Evolutionary conservation across 2,329 filamentous ascomycete genomes (phyloP).

Genomic region (Beauveria medogensis): DNA sequence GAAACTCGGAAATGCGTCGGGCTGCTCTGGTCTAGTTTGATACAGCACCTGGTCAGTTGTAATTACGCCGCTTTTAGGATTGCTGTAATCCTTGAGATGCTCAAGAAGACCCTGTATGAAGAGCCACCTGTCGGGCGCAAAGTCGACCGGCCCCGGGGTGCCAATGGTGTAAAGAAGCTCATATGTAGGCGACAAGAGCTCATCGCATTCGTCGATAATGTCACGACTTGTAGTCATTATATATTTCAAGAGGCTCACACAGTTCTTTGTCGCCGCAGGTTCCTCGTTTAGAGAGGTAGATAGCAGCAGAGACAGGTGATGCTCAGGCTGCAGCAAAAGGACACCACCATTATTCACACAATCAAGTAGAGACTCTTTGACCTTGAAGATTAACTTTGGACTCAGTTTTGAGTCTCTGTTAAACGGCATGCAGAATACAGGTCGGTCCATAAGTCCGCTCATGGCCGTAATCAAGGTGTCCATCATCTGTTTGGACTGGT

Average conservation of each 20-base stretch:
- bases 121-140: constrained; percentile 47
- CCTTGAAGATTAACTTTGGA: constrained; percentile 19
- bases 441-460: constrained; percentile 46
- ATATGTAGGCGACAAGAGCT: constrained; percentile 52
- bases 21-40: neutral
- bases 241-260: constrained; percentile 36
- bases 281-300: constrained; percentile 37
- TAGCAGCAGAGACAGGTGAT: constrained; percentile 55
- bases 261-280: constrained; percentile 18
- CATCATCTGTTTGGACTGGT: constrained; percentile 53
- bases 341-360: constrained; percentile 46
- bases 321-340: constrained; percentile 54
- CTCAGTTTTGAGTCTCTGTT: constrained; percentile 38
- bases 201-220: constrained; percentile 58
- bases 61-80: neutral
- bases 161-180: constrained; percentile 59
- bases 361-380: constrained; percentile 32
- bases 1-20: neutral
- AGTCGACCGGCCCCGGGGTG: constrained; percentile 38
- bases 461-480: constrained; percentile 47
- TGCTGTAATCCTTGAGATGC: neutral
- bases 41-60: neutral
- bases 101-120: constrained; percentile 33
- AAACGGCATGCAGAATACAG: constrained; percentile 51
- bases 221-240: constrained; percentile 40